Conservation (phyloP, 352 stramenopile genomes). For the Globisporangium polare region DNA sequence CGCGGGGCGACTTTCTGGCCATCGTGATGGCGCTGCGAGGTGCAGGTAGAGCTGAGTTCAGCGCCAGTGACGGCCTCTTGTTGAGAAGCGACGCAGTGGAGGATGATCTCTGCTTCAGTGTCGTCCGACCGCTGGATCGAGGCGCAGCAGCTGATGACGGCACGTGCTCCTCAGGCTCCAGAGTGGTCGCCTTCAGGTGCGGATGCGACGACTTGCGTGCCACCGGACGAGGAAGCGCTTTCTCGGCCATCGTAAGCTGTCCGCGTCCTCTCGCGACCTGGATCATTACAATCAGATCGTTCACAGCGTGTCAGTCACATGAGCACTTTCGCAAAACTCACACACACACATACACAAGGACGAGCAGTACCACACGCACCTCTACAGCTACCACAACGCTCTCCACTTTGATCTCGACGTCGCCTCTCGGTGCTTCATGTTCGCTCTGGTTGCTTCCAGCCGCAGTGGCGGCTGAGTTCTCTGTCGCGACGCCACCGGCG, state of each 20-base stretch:
- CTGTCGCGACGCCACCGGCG: background rate
- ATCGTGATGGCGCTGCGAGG: background rate
- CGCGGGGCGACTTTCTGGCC: conserved; percentile 7
- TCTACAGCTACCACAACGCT: background rate
- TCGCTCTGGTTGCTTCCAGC: conserved; percentile 23
- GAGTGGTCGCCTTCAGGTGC: background rate
- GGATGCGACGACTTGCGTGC: conserved; percentile 18
- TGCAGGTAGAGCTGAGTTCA: conserved; percentile 1
- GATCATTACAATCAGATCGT: background rate
- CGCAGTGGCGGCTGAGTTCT: background rate
- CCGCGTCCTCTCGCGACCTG: conserved; percentile 14
- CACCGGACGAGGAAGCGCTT: conserved; percentile 15
- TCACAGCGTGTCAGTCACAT: background rate
- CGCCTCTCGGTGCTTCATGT: conserved; percentile 5
- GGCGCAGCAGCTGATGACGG: conserved; percentile 1
- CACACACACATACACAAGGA: background rate
- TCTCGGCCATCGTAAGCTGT: conserved; percentile 15
- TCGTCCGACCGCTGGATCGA: conserved; percentile 12
- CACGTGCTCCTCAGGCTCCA: conserved; percentile 8
- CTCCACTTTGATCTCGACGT: conserved; percentile 4
- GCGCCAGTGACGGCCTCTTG: conserved; percentile 3
- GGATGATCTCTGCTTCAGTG: conserved; percentile 17
- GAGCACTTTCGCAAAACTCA: too few species aligned
- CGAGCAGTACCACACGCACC: background rate
- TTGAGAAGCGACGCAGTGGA: conserved; percentile 12